These are phyloP conservation scores for Intubia oerlemansii DNA, from an alignment of 2,329 filamentous ascomycete genomes.

Conservation along the genomic window DNA sequence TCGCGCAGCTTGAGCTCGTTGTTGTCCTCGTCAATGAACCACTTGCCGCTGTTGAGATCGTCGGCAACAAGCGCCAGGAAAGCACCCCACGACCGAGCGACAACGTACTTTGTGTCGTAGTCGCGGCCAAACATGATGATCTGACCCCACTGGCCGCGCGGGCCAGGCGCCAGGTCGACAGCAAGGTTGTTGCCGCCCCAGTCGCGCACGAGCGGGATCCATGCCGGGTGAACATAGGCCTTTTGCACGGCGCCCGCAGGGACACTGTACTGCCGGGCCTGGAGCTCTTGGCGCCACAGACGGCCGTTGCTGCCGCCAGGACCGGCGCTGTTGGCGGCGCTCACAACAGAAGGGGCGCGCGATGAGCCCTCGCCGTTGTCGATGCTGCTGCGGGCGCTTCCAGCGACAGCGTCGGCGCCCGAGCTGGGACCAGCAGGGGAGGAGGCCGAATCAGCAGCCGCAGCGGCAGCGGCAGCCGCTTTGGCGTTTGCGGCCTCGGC, in stretches of 20 bases:
- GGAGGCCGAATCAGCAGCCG: background rate
- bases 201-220: conserved; percentile 90
- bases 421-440: conserved; percentile 45
- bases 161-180: conserved; percentile 77
- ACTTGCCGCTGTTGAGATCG: conserved; percentile 75
- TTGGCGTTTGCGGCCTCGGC: conserved; percentile 1
- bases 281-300: conserved; percentile 69
- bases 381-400: conserved; percentile 42
- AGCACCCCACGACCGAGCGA: conserved; percentile 76
- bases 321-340: conserved; percentile 7
- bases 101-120: conserved; percentile 95
- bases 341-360: conserved; percentile 21
- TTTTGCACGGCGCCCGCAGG: conserved; percentile 75
- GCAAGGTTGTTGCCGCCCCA: conserved; percentile 98
- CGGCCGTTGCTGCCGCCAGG: conserved; percentile 18
- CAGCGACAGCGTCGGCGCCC: no score
- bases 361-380: conserved; percentile 43
- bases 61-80: conserved; percentile 78
- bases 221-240: conserved; percentile 78
- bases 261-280: conserved; percentile 69
- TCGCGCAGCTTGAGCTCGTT: conserved; percentile 81
- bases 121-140: conserved; percentile 92
- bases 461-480: conserved; percentile 36
- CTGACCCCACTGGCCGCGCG: conserved; percentile 82
- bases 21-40: conserved; percentile 79